Conservation (phyloP, 805 yeast species). For the Pichia ethanolica region DNA sequence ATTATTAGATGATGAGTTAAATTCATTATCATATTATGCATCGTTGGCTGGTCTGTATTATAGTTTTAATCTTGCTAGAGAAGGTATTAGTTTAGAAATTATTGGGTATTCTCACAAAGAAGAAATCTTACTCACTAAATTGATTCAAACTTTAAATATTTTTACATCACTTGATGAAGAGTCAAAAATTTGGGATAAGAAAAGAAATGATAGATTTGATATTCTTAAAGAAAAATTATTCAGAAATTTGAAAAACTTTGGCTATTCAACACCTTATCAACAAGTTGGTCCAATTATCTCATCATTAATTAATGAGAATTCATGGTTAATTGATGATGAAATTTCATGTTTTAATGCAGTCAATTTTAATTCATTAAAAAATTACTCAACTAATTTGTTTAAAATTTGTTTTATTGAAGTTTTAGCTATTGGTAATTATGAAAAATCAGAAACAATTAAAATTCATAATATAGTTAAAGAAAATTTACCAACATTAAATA, state of each 20-base stretch:
- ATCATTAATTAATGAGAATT: slow-evolving; percentile 60
- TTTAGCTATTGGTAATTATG: slow-evolving; percentile 71
- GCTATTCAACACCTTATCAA: slow-evolving; percentile 67
- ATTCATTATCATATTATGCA: slow-evolving; percentile 77
- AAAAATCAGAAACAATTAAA: slow-evolving; percentile 43
- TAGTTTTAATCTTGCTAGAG: slow-evolving; percentile 50
- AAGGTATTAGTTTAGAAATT: slow-evolving; percentile 62
- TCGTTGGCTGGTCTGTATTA: slow-evolving; percentile 68
- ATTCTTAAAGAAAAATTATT: slow-evolving; percentile 55
- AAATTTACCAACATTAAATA: slow-evolving; percentile 19
- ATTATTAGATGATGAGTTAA: slow-evolving; percentile 65
- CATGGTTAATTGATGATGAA: slow-evolving; percentile 61
- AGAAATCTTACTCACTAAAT: slow-evolving; percentile 50
- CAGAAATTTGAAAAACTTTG: slow-evolving; percentile 61
- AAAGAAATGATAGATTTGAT: slow-evolving; percentile 54
- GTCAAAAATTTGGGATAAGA: slow-evolving; percentile 17
- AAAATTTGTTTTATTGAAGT: slow-evolving; percentile 61
- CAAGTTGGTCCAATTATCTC: slow-evolving; percentile 63
- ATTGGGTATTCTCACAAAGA: slow-evolving; percentile 83
- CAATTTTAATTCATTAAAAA: slow-evolving; percentile 34
- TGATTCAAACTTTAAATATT: slow-evolving; percentile 44
- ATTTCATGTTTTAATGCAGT: slow-evolving; percentile 39
- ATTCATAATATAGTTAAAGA: slow-evolving; percentile 35
- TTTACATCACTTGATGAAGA: slow-evolving; percentile 27
- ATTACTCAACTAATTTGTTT: slow-evolving; percentile 45